These are phyloP conservation scores for Eragrostis tef DNA, from an alignment of 202 grass and related monocot species.

Conservation along the genomic window DNA sequence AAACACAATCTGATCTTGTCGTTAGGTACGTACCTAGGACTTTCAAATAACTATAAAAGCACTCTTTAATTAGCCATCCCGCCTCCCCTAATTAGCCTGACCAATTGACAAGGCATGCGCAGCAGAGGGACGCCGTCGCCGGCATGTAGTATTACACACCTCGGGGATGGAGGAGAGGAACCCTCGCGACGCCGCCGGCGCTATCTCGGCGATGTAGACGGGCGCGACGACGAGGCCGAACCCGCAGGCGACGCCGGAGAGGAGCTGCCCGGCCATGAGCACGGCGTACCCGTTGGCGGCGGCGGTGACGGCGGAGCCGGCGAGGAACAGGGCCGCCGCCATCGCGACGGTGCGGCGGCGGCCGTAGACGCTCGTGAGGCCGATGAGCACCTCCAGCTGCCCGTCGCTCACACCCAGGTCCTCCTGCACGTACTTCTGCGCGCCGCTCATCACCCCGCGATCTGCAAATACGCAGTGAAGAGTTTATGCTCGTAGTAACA, in stretches of 20 bases:
- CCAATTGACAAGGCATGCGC: background rate
- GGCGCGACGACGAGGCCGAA: slow-evolving; percentile 68
- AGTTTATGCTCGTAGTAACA: no score
- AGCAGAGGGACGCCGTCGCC: slow-evolving; percentile 57
- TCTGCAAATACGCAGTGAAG: slow-evolving; percentile 51
- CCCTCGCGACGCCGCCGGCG: slow-evolving; percentile 63
- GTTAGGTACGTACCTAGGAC: no score
- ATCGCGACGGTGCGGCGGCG: slow-evolving; percentile 31
- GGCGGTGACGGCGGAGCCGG: slow-evolving; percentile 63
- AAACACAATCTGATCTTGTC: no score
- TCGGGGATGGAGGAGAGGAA: slow-evolving; percentile 83
- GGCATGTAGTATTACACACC: no score
- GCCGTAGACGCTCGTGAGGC: slow-evolving; percentile 49
- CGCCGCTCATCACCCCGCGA: slow-evolving; percentile 87
- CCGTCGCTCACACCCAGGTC: slow-evolving; percentile 68
- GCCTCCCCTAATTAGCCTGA: background rate
- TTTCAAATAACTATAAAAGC: no score
- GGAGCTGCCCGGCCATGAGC: slow-evolving; percentile 66
- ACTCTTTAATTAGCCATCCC: background rate
- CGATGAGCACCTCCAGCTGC: slow-evolving; percentile 77
- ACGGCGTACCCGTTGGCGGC: slow-evolving; percentile 56
- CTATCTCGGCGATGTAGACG: slow-evolving; percentile 72
- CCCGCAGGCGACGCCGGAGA: slow-evolving; percentile 62
- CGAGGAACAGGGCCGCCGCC: slow-evolving; percentile 74
- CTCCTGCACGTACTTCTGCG: slow-evolving; percentile 61